phyloP scores from a whole-genome alignment of 1,284 basidiomycete species.

The Polyporus tsugae region DNA sequence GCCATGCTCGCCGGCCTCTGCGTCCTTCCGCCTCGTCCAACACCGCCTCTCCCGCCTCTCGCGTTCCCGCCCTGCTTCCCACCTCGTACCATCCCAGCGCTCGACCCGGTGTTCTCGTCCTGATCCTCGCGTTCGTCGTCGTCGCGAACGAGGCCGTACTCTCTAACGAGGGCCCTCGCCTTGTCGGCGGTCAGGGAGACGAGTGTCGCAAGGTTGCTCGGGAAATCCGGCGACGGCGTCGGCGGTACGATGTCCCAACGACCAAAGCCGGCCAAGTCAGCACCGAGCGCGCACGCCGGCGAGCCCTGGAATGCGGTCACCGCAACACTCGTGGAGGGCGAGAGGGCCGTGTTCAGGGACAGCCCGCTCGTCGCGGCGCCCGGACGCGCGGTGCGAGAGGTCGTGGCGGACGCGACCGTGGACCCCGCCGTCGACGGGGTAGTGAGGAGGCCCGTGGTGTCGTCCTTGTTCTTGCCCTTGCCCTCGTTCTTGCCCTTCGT shows the following conservation, averaged over 20 bases:
- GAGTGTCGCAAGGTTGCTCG: slow-evolving; percentile 47
- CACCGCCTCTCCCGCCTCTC: background rate
- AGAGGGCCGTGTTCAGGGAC: background rate
- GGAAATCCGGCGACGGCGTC: slow-evolving; percentile 41
- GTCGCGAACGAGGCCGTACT: slow-evolving; percentile 51
- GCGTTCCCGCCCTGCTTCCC: background rate
- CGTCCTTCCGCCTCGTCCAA: background rate
- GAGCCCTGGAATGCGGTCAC: background rate
- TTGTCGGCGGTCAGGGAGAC: slow-evolving; percentile 51
- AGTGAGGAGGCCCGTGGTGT: slow-evolving; percentile 46
- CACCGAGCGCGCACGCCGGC: background rate
- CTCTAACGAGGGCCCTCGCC: slow-evolving; percentile 47
- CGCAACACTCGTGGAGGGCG: background rate
- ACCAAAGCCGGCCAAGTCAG: background rate
- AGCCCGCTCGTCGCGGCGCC: background rate
- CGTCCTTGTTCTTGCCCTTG: background rate
- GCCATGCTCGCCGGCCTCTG: background rate
- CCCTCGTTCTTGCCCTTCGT: background rate
- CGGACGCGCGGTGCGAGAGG: background rate
- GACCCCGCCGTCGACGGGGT: slow-evolving; percentile 32
- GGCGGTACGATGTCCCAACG: slow-evolving; percentile 24
- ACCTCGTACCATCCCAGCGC: background rate
- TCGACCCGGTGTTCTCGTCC: background rate
- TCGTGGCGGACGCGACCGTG: background rate
- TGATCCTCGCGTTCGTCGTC: slow-evolving; percentile 9